A percentile compares a stretch with the other conserved stretches of the same genome.
Evolutionary conservation across 495 filamentous ascomycete genomes (phyloP).

Genomic region (Trichoderma virens): DNA sequence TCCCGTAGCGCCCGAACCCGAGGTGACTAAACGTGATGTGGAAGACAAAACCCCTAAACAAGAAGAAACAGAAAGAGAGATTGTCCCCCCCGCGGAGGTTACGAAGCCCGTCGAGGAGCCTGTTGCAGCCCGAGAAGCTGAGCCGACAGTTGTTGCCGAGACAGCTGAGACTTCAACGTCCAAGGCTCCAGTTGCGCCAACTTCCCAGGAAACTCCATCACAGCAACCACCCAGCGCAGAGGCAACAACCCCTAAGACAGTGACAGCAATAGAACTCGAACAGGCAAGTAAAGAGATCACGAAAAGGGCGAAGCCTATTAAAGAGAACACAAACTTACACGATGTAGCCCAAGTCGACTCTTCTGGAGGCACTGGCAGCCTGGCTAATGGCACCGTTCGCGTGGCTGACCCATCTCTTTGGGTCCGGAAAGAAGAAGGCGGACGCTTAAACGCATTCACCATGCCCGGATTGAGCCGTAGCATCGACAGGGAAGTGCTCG

Average conservation of each 20-base stretch:
- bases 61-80: conserved; percentile 1
- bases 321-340: conserved; percentile 3
- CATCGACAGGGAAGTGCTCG: not conserved
- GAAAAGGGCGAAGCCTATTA: conserved; percentile 6
- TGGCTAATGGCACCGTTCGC: conserved; percentile 5
- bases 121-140: not conserved
- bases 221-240: not conserved
- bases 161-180: not conserved
- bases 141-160: not conserved
- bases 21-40: not conserved
- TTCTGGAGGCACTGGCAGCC: not conserved
- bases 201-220: not conserved
- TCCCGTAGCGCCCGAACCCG: not conserved
- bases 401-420: conserved; percentile 1
- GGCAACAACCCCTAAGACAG: not conserved
- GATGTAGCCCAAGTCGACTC: conserved; percentile 6
- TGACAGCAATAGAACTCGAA: not conserved
- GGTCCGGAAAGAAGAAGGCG: not conserved
- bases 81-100: not conserved
- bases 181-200: not conserved
- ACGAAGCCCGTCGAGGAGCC: conserved; percentile 2
- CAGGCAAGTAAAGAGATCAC: conserved; percentile 9
- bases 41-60: not conserved
- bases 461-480: conserved; percentile 2
- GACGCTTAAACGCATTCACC: not conserved